Evolutionary conservation across 2,329 filamentous ascomycete genomes (phyloP).

Genomic region (Leptoxyphium fumago): DNA sequence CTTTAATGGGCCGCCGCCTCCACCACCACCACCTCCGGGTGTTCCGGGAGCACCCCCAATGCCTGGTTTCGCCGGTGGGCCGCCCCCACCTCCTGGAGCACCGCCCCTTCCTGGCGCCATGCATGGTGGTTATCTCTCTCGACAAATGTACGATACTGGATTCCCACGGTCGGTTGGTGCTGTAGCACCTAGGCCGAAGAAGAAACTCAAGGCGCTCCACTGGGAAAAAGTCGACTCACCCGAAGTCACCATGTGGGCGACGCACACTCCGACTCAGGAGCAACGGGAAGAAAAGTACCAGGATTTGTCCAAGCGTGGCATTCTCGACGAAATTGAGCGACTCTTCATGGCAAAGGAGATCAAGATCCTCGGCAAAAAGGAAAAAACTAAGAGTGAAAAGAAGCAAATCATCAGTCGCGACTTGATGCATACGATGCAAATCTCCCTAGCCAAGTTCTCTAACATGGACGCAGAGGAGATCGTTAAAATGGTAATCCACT

Average conservation of each 20-base stretch:
- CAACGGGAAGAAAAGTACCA: slow-evolving; percentile 91
- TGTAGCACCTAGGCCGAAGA: slow-evolving; percentile 80
- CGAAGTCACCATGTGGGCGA: slow-evolving; percentile 83
- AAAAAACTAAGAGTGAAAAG: slow-evolving; percentile 69
- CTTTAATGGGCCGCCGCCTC: slow-evolving; percentile 10
- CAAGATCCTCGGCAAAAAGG: slow-evolving; percentile 61
- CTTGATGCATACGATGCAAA: slow-evolving; percentile 79
- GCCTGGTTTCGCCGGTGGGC: slow-evolving; percentile 37
- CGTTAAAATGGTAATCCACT: slow-evolving; percentile 88
- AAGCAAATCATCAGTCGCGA: slow-evolving; percentile 92
- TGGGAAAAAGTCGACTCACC: slow-evolving; percentile 97
- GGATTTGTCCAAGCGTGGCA: slow-evolving; percentile 84
- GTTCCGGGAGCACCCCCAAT: slow-evolving; percentile 26
- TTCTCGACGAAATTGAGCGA: slow-evolving; percentile 93
- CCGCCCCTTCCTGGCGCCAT: slow-evolving; percentile 45
- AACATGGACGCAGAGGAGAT: slow-evolving; percentile 68
- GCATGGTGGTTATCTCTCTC: slow-evolving; percentile 59
- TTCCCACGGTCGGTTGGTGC: slow-evolving; percentile 48
- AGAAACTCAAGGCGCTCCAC: slow-evolving; percentile 98
- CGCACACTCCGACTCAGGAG: slow-evolving; percentile 69
- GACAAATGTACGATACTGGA: slow-evolving; percentile 39
- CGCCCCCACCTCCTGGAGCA: slow-evolving; percentile 50
- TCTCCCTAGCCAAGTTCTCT: slow-evolving; percentile 89
- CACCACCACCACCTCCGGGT: slow-evolving; percentile 26
- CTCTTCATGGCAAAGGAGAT: slow-evolving; percentile 95